phyloP scores from a whole-genome alignment of 805 yeast genomes.

The Saturnispora diversa region DNA sequence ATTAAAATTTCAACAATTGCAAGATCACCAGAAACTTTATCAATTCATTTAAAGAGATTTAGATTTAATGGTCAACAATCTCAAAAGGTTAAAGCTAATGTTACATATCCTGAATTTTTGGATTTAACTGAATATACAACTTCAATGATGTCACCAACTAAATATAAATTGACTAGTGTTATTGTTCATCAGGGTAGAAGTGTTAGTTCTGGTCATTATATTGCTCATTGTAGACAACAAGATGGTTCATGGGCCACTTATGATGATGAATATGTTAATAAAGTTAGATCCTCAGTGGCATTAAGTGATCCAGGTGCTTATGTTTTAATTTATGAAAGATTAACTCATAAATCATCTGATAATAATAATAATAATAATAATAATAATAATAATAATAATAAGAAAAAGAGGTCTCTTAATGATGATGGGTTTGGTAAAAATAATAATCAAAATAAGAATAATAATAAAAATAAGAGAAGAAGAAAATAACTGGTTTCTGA shows the following conservation, averaged over 20 bases:
- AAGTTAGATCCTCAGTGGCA: conserved; percentile 63
- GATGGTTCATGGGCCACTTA: conserved; percentile 89
- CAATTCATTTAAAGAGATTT: conserved; percentile 84
- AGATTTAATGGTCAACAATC: conserved; percentile 72
- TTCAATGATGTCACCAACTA: conserved; percentile 36
- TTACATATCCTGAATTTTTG: conserved; percentile 68
- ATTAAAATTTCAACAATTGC: conserved; percentile 65
- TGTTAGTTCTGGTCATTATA: conserved; percentile 86
- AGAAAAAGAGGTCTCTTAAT: neutral
- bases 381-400: neutral
- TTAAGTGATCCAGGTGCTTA: conserved; percentile 84
- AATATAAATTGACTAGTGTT: conserved; percentile 71
- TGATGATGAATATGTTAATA: conserved; percentile 84
- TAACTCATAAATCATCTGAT: conserved; percentile 42
- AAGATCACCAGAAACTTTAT: conserved; percentile 79
- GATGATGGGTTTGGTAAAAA: neutral
- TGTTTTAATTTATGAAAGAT: conserved; percentile 74
- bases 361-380: neutral
- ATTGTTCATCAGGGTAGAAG: conserved; percentile 94
- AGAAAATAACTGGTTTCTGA: too few species aligned
- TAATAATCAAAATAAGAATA: neutral
- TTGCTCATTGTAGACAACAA: conserved; percentile 86
- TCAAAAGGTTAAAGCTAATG: conserved; percentile 81
- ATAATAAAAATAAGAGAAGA: neutral
- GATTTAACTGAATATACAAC: conserved; percentile 62